Evolutionary conservation across 352 stramenopile genomes (phyloP), one percentile per base, ranked within the genome.

Genomic region (Globisporangium viniferum): DNA sequence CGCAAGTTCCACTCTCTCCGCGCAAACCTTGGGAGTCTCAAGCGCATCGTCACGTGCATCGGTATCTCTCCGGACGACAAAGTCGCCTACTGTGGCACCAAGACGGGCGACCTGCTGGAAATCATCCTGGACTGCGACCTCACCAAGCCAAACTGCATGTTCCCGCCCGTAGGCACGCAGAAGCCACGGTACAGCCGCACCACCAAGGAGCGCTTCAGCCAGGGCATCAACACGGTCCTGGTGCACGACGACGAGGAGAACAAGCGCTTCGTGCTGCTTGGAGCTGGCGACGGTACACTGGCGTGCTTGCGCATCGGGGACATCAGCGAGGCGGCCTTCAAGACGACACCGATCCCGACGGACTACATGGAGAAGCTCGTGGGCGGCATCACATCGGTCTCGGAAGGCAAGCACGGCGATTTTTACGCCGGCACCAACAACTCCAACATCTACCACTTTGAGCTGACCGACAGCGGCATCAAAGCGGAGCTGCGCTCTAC

Each of bases 61-160:
- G 87, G 80, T 66, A 95, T 99, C 31, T 93, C 89, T 12, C 80
- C 88, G 6, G 93, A 98, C 71, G 97, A 99, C 73, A 86, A 91
- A 15, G 83, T 97, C 65, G 94, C 91, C 0, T 99, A 98, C 71
- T 94, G 84, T 68, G 97, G 97, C 49, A 99, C 95, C 39, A 97
- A 96, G 70, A 98, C 97, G 0, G 97, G 97, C 56, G 97, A 99
- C 67, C 72, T 99, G 36, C 79, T 99, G 33, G 94, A 98, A 69
- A 97, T 99, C 76, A 86, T 91, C 57, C 84, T 99, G 39, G 90
- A 98, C 70, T 92, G 94, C 65, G 95, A 98, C 77, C 80, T 97
- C 59, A 98, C 97, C 66, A 97, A 97, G 59, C 80, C 85, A 27
- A 88, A 91, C 58, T 94, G 86, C 67, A 71, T 92, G 9, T 84